phyloP scores from a whole-genome alignment of 352 stramenopile species.

The Pythium phragmiticola region DNA sequence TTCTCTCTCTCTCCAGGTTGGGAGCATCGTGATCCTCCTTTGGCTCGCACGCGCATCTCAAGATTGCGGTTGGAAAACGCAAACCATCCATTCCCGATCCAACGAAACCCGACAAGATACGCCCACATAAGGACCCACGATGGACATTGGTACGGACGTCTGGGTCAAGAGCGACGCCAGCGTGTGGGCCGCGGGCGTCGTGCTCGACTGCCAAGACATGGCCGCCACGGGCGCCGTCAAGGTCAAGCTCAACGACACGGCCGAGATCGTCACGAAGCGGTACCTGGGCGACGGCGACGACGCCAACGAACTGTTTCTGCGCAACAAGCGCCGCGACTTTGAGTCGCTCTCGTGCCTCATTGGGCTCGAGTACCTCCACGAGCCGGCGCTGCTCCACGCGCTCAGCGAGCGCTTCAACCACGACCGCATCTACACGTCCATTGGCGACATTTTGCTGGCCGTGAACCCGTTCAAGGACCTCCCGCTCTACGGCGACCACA shows the following conservation, averaged over 20 bases:
- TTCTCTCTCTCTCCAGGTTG: not conserved
- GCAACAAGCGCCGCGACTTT: constrained; percentile 66
- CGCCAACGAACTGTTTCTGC: constrained; percentile 57
- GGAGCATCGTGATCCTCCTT: no score
- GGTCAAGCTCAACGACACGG: constrained; percentile 45
- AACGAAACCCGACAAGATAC: not conserved
- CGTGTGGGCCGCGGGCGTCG: constrained; percentile 67
- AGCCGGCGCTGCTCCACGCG: constrained; percentile 78
- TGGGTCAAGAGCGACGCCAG: constrained; percentile 68
- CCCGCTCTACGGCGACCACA: constrained; percentile 54
- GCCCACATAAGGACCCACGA: constrained; percentile 22
- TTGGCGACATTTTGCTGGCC: constrained; percentile 82
- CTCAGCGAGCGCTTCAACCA: constrained; percentile 70
- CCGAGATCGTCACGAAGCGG: constrained; percentile 40
- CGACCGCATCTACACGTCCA: constrained; percentile 87
- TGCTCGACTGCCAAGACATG: constrained; percentile 64
- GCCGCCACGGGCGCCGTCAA: constrained; percentile 37
- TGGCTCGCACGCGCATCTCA: not conserved
- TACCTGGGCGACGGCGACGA: constrained; percentile 34
- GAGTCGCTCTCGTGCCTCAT: constrained; percentile 62
- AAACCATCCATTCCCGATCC: not conserved
- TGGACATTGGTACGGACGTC: constrained; percentile 83
- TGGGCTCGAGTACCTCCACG: constrained; percentile 78
- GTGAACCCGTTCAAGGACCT: constrained; percentile 84
- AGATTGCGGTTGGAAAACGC: not conserved